These are phyloP conservation scores for Takashimella tepidaria DNA, from an alignment of 1,284 basidiomycete genomes.

Conservation along the genomic window DNA sequence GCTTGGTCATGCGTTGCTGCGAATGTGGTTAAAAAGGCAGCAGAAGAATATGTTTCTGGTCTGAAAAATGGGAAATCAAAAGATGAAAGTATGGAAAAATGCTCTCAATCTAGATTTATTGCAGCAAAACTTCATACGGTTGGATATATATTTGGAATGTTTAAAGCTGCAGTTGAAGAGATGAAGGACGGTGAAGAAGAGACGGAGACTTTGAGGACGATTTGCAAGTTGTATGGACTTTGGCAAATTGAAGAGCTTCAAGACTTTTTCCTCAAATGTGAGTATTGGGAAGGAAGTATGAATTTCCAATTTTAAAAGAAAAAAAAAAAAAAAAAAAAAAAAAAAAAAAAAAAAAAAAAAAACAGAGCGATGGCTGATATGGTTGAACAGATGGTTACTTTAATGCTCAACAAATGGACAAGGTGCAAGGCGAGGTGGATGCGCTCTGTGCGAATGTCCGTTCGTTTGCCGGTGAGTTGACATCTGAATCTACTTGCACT, in stretches of 20 bases:
- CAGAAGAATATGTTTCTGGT: conserved; percentile 48
- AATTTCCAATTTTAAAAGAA: neutral
- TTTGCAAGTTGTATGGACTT: conserved; percentile 50
- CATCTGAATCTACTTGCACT: too few relatives aligned
- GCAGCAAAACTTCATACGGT: conserved; percentile 52
- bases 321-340: neutral
- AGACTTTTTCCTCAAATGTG: conserved; percentile 53
- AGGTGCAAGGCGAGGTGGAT: conserved; percentile 49
- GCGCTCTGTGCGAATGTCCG: conserved; percentile 52
- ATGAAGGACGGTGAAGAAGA: conserved; percentile 22
- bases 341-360: neutral
- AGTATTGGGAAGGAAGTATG: too few relatives aligned
- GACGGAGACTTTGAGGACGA: conserved; percentile 41
- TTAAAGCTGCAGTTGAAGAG: conserved; percentile 38
- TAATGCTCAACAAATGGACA: conserved; percentile 48
- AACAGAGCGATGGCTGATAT: neutral
- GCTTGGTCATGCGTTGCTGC: conserved; percentile 54
- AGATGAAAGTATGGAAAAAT: conserved; percentile 54
- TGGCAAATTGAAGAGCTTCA: conserved; percentile 58
- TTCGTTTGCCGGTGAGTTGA: conserved; percentile 46
- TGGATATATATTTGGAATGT: conserved; percentile 46
- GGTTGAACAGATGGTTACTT: conserved; percentile 48
- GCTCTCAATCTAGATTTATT: conserved; percentile 54
- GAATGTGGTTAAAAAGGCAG: conserved; percentile 54
- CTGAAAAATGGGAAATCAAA: conserved; percentile 50